Evolutionary conservation across 2,329 filamentous ascomycete genomes (phyloP).

Genomic region (Colletotrichum shisoi): DNA sequence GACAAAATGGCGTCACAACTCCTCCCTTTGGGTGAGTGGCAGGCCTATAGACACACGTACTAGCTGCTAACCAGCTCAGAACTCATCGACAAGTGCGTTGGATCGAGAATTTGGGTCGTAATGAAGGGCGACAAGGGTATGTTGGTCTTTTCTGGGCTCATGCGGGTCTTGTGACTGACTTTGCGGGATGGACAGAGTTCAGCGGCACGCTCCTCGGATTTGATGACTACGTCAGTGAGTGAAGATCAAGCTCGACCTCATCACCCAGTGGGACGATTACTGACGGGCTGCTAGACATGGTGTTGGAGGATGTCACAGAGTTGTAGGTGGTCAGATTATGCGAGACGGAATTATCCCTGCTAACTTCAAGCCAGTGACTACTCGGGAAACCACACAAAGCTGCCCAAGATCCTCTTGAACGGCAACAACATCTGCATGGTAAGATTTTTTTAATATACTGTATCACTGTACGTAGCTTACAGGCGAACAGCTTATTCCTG

Average conservation of each 20-base stretch:
- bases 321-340: constrained; percentile 67
- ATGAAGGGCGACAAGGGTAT: constrained; percentile 99
- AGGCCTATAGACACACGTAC: not conserved
- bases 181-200: constrained; percentile 72
- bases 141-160: constrained; percentile 17
- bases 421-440: constrained; percentile 99
- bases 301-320: constrained; percentile 95
- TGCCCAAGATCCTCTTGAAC: constrained; percentile 93
- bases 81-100: constrained; percentile 98
- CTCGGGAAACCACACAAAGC: constrained; percentile 83
- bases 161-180: constrained; percentile 10
- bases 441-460: constrained; percentile 44
- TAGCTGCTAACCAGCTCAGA: constrained; percentile 62
- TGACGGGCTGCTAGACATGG: constrained; percentile 77
- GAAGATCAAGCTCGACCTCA: not conserved
- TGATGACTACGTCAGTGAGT: constrained; percentile 99
- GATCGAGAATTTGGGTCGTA: constrained; percentile 96
- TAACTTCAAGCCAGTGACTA: constrained; percentile 75
- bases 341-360: constrained; percentile 21
- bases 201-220: constrained; percentile 93
- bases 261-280: not conserved
- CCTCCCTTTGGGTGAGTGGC: constrained; percentile 68
- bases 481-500: constrained; percentile 72
- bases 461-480: constrained; percentile 26
- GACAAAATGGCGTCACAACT: constrained; percentile 73